phyloP scores from a whole-genome alignment of 768 basidiomycete species.

The Infundibulicybe gibba region DNA sequence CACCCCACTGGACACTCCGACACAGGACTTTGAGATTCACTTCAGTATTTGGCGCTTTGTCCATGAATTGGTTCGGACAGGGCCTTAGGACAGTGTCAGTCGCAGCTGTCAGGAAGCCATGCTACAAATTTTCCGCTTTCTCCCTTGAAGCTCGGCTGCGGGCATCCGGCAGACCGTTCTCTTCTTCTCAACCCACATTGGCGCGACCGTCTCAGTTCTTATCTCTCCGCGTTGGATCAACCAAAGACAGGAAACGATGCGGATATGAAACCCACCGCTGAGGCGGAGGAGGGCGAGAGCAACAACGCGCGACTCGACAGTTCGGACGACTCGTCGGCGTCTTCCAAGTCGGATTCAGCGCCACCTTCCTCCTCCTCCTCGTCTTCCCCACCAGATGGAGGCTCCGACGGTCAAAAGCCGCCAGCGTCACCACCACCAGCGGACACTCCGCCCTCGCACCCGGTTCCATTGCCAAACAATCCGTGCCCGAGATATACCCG shows the following conservation, averaged over 20 bases:
- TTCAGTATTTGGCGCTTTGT: no score
- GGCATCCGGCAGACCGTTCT: conserved; percentile 14
- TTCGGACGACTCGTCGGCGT: conserved; percentile 17
- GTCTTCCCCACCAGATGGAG: conserved; percentile 5
- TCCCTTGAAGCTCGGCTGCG: conserved; percentile 2
- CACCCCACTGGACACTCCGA: no score
- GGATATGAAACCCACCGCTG: conserved; percentile 15
- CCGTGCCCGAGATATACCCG: conserved; percentile 88
- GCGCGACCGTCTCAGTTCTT: conserved; percentile 27
- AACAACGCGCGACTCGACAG: conserved; percentile 4
- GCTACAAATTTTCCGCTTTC: neutral
- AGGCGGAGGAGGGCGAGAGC: conserved; percentile 15
- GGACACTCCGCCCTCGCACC: conserved; percentile 18
- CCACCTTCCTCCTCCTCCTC: conserved; percentile 24
- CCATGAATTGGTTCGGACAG: neutral
- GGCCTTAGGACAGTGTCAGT: conserved; percentile 3
- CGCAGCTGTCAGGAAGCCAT: conserved; percentile 8
- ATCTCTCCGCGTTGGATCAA: conserved; percentile 36
- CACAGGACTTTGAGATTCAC: no score
- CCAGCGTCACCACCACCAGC: conserved; percentile 16
- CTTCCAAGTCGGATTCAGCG: conserved; percentile 24
- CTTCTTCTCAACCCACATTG: conserved; percentile 14
- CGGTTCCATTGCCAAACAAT: conserved; percentile 74
- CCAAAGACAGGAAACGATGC: conserved; percentile 21
- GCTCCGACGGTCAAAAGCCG: conserved; percentile 16